Conservation (phyloP, 164 flowering plant species). For the Stephania yunnanensis region DNA sequence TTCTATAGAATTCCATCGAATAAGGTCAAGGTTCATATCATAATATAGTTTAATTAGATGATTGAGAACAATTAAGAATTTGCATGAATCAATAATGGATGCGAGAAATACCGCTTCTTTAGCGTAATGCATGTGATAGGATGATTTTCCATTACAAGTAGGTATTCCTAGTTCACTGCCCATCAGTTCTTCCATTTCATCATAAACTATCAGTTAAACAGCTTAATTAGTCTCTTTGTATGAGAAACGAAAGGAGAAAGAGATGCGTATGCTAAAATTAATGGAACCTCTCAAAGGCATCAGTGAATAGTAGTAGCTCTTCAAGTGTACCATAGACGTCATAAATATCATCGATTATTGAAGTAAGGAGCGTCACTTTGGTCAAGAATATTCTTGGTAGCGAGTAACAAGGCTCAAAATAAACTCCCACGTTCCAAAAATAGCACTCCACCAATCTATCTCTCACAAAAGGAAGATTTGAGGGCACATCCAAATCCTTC, state of each 20-base stretch:
- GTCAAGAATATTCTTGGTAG: slow-evolving; percentile 10
- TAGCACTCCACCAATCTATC: slow-evolving; percentile 38
- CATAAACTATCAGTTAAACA: background rate
- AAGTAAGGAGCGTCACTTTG: slow-evolving; percentile 15
- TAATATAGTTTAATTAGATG: background rate
- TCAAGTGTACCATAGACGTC: slow-evolving; percentile 19
- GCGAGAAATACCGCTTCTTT: slow-evolving; percentile 26
- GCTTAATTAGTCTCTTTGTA: no score
- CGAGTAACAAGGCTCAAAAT: slow-evolving; percentile 17
- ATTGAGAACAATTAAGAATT: background rate
- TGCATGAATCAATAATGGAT: background rate
- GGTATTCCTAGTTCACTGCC: slow-evolving; percentile 21
- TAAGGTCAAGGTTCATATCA: background rate
- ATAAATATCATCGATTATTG: slow-evolving; percentile 22
- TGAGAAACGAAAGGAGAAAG: no score
- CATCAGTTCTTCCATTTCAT: slow-evolving; percentile 26
- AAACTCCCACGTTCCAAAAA: slow-evolving; percentile 32
- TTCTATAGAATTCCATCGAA: background rate
- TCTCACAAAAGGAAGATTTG: slow-evolving; percentile 31
- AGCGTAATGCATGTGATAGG: slow-evolving; percentile 16
- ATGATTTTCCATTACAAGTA: background rate
- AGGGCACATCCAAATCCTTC: slow-evolving; percentile 25
- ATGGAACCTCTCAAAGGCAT: no score
- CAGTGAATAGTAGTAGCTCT: no score
- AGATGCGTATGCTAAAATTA: no score